Conservation (phyloP, 176 grass and related monocot species). For the Musa acuminata region DNA sequence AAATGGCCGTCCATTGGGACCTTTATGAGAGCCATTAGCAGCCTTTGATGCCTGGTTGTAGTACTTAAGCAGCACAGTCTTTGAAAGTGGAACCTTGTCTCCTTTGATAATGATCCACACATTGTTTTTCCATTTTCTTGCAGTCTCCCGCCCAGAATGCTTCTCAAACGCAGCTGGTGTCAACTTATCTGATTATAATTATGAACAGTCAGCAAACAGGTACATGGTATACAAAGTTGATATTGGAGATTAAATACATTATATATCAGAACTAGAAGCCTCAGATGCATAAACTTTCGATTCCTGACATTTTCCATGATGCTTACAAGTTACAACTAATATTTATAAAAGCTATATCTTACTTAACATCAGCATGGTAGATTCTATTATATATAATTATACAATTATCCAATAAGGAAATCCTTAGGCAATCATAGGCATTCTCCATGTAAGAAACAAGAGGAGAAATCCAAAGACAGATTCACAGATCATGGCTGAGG, state of each 20-base stretch:
- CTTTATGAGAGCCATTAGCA: constrained; percentile 48
- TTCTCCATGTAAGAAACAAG: too few relatives aligned
- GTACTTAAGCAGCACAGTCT: constrained; percentile 77
- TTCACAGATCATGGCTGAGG: too few relatives aligned
- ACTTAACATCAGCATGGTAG: background rate
- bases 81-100: constrained; percentile 69
- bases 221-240: too few relatives aligned
- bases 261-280: too few relatives aligned
- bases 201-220: constrained; percentile 15
- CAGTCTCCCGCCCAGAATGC: constrained; percentile 79
- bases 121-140: constrained; percentile 91
- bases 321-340: too few relatives aligned
- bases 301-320: too few relatives aligned
- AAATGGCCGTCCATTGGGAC: constrained; percentile 51
- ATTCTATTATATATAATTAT: background rate
- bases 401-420: background rate
- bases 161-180: constrained; percentile 95
- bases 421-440: too few relatives aligned
- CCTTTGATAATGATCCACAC: constrained; percentile 89
- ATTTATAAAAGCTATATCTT: too few relatives aligned
- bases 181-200: constrained; percentile 56
- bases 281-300: too few relatives aligned
- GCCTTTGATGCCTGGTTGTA: constrained; percentile 55
- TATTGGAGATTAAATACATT: too few relatives aligned
- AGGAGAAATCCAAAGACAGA: too few relatives aligned